phyloP scores from a whole-genome alignment of 176 grass and related monocot genomes.

The Aegilops bicornis region DNA sequence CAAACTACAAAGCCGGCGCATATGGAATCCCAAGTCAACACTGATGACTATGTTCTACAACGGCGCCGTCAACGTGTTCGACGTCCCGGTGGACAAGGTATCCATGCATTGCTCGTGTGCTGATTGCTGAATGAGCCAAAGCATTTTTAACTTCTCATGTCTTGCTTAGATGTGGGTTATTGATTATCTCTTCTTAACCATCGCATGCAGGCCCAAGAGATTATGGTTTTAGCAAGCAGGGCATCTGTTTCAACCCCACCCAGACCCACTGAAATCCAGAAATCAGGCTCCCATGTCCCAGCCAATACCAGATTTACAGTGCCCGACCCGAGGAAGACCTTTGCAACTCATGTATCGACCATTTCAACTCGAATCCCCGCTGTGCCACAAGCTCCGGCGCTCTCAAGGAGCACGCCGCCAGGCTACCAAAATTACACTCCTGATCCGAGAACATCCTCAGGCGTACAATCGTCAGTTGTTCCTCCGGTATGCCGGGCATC shows the following conservation, averaged over 20 bases:
- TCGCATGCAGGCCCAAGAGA: slow-evolving; percentile 57
- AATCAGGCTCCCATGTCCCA: slow-evolving; percentile 1
- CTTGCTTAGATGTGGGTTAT: no score
- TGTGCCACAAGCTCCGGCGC: slow-evolving; percentile 26
- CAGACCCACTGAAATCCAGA: slow-evolving; percentile 8
- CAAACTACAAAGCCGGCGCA: slow-evolving; percentile 27
- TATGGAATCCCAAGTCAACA: slow-evolving; percentile 23
- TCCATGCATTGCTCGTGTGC: not conserved
- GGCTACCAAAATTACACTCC: slow-evolving; percentile 47
- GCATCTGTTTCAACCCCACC: slow-evolving; percentile 41
- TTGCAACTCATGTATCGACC: slow-evolving; percentile 22
- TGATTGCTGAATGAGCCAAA: not conserved
- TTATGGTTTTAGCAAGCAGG: slow-evolving; percentile 72
- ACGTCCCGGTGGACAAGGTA: slow-evolving; percentile 74
- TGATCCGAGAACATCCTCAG: slow-evolving; percentile 10
- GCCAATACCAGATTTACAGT: slow-evolving; percentile 33
- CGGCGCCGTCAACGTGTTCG: slow-evolving; percentile 73
- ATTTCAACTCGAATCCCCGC: slow-evolving; percentile 37
- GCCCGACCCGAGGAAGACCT: slow-evolving; percentile 36
- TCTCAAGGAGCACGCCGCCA: slow-evolving; percentile 37
- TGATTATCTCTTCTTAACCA: no score
- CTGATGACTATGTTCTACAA: slow-evolving; percentile 89
- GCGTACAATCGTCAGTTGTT: not conserved
- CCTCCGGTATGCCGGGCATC: slow-evolving; percentile 34
- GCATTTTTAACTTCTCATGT: not conserved